Conservation (phyloP, 2,329 filamentous ascomycete genomes). For the Hypoxylon sp. region DNA sequence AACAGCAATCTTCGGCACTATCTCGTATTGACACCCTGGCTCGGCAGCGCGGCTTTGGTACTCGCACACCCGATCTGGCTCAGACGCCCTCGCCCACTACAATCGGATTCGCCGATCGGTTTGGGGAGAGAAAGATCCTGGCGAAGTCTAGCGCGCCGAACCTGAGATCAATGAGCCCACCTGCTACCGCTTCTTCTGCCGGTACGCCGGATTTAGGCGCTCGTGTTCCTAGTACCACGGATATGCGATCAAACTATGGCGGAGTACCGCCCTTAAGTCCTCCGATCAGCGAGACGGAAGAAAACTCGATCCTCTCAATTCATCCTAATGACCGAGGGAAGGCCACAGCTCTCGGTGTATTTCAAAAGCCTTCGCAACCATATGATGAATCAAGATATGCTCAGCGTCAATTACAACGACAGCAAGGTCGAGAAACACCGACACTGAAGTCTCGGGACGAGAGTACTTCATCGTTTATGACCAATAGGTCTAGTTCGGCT, state of each 20-base stretch:
- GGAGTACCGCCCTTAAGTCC: constrained; percentile 73
- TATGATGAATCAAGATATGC: constrained; percentile 91
- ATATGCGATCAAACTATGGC: constrained; percentile 58
- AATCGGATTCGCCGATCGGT: constrained; percentile 63
- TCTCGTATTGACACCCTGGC: constrained; percentile 85
- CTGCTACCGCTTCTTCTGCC: constrained; percentile 58
- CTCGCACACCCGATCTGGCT: constrained; percentile 66
- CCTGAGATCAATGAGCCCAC: constrained; percentile 71
- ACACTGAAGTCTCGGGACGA: constrained; percentile 63
- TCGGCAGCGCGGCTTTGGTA: constrained; percentile 69
- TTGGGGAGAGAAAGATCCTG: constrained; percentile 63
- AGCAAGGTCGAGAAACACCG: constrained; percentile 79
- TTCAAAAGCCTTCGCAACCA: constrained; percentile 78
- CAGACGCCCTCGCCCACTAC: constrained; percentile 64
- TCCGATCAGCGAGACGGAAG: constrained; percentile 79
- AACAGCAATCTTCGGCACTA: constrained; percentile 82
- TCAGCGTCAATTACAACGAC: constrained; percentile 85
- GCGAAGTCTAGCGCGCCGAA: constrained; percentile 78
- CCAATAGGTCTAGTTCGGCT: constrained; percentile 63
- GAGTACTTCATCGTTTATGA: constrained; percentile 60
- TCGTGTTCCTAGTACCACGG: constrained; percentile 55
- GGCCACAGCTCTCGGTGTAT: constrained; percentile 55
- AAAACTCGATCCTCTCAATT: constrained; percentile 75
- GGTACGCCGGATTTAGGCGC: constrained; percentile 56
- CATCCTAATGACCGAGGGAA: constrained; percentile 78